Evolutionary conservation across 148 eudicot genomes (phyloP).

Genomic region (Rhododendron kiyosumense): DNA sequence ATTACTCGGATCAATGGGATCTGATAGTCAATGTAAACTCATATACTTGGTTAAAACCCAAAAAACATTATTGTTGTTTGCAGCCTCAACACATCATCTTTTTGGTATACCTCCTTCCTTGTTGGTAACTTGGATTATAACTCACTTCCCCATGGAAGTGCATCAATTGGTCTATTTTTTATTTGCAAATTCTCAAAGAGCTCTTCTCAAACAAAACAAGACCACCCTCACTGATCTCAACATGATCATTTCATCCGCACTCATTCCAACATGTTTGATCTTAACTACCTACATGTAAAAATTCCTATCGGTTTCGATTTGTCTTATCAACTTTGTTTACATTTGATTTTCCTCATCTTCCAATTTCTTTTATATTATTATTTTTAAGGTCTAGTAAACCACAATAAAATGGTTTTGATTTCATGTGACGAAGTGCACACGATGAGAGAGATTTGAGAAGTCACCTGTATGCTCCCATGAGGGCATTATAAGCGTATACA

Average conservation of each 20-base stretch:
- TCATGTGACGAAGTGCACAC: background rate
- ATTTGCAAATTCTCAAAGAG: background rate
- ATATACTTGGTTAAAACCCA: background rate
- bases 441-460: conserved; percentile 5
- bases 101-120: background rate
- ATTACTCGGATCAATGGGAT: background rate
- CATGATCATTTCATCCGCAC: background rate
- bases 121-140: background rate
- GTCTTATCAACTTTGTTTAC: background rate
- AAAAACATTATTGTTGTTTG: background rate
- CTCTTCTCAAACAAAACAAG: background rate
- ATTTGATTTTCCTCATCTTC: background rate
- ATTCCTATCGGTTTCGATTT: background rate
- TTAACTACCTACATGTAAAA: background rate
- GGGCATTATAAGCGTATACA: conserved; percentile 87
- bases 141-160: background rate
- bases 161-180: background rate
- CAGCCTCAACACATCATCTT: background rate
- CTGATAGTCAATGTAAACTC: background rate
- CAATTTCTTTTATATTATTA: background rate
- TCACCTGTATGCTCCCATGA: conserved; percentile 93
- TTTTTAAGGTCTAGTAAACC: background rate
- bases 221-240: background rate
- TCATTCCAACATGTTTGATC: background rate
- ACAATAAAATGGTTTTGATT: background rate